Evolutionary conservation across 371 early-diverging fungal genomes (phyloP), one percentile per base, ranked within the genome.

Genomic region (Dinochytrium kinnereticum): DNA sequence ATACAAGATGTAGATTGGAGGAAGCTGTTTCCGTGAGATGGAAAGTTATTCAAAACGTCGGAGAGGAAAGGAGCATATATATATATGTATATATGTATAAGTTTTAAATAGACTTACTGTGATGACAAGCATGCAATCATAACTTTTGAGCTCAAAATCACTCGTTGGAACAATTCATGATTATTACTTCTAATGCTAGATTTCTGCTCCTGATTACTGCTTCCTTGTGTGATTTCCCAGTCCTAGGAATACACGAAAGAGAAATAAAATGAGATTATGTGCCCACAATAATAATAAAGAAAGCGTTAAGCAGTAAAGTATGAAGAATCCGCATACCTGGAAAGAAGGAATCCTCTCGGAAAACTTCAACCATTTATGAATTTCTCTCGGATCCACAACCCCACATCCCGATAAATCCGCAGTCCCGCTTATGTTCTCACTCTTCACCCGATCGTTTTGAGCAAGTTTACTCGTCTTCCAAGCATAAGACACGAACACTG

Each of bases 401-500:
- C 44, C 44, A 19, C 44, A 44, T 7, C 13, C 44, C 44, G 44
- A 44, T 55, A 7, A 10, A 30, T 30, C 57, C 26, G 24, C 5
- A 55, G 10, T 30, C 57, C 17, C 5, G 26, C 10, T 10, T 55
- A 55, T 55, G 26, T 26, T 26, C 7, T 10, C 10, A 24, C 57
- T 55, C 26, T 30, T 55, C 30, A 10, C 26, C 24, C 7, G 5
- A 26, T 55, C 30, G 10, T 24, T 19, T 19, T 26, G 57, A 7
- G 57, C 57, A 10, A 55, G 30, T 26, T 55, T 19, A 30, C 57
- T 55, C 57, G 57, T 55, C 24, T 55, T 55, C 57, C 57, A 55
- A 30, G 57, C 57, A 26, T 55, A 55, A 7, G 57, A 55, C 5
- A 19, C 10, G 26, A 55, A 55, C 21, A 55, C 30, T 7, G 57